These are phyloP conservation scores for Chalaropsis thielavioides DNA, from an alignment of 2,329 filamentous ascomycete genomes.

Conservation along the genomic window DNA sequence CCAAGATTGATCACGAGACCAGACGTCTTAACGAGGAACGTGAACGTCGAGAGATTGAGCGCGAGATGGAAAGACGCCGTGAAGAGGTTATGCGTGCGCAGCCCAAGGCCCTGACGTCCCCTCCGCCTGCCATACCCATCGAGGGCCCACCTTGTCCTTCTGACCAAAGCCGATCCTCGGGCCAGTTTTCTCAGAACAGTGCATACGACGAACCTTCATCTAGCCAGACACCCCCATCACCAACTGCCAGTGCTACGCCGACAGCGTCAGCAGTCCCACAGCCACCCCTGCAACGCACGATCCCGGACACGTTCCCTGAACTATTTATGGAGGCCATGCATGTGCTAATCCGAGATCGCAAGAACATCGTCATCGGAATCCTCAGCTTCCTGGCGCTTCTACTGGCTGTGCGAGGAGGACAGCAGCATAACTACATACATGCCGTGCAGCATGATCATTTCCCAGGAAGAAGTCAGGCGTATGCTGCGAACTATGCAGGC, in stretches of 20 bases:
- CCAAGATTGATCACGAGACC: conserved; percentile 10
- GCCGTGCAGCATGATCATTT: conserved; percentile 11
- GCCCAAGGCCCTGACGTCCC: conserved; percentile 12
- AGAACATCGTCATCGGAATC: conserved; percentile 43
- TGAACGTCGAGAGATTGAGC: conserved; percentile 5
- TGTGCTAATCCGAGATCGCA: conserved; percentile 42
- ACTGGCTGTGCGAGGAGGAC: conserved; percentile 30
- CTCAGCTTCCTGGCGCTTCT: conserved; percentile 40
- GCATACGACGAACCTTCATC: not conserved
- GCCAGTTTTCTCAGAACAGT: not conserved
- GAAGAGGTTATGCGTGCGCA: conserved; percentile 12
- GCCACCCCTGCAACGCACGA: not conserved
- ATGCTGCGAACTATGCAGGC: not conserved
- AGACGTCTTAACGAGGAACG: conserved; percentile 12
- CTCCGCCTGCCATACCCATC: conserved; percentile 17
- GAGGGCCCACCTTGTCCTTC: conserved; percentile 14
- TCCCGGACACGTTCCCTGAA: conserved; percentile 35
- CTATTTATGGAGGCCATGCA: conserved; percentile 39
- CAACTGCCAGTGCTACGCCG: conserved; percentile 15
- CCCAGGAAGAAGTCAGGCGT: conserved; percentile 9
- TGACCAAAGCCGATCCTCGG: not conserved
- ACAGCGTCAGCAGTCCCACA: conserved; percentile 11
- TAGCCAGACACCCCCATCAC: not conserved
- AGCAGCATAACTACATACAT: conserved; percentile 20
- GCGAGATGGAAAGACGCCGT: conserved; percentile 4